These are phyloP conservation scores for Scedosporium apiospermum DNA, from an alignment of 2,329 filamentous ascomycete species.

Conservation along the genomic window DNA sequence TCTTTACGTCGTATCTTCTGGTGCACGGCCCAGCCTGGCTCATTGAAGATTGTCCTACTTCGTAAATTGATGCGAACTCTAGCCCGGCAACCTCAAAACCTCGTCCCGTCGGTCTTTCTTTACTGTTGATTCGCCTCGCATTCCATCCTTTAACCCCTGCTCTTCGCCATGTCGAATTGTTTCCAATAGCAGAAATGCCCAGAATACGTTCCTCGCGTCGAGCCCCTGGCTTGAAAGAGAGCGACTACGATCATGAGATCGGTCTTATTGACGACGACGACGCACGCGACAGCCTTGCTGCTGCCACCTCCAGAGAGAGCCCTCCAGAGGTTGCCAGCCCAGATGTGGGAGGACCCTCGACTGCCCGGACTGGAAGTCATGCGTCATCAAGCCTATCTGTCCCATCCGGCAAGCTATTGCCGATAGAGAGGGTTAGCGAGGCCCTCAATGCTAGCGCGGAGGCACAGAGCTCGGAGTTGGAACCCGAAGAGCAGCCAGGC, in stretches of 20 bases:
- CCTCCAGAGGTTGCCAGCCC: not conserved
- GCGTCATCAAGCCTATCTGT: not conserved
- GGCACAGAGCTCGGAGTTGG: not conserved
- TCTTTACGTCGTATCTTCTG: too few species aligned
- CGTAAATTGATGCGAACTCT: not conserved
- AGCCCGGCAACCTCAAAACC: not conserved
- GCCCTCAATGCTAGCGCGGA: not conserved
- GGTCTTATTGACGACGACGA: slow-evolving; percentile 50
- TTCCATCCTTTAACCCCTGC: not conserved
- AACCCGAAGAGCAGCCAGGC: not conserved
- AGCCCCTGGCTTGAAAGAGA: slow-evolving; percentile 42
- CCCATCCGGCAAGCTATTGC: not conserved
- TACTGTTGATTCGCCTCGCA: too few species aligned
- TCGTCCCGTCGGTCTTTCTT: not conserved
- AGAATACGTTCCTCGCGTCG: slow-evolving; percentile 37
- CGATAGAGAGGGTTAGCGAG: not conserved
- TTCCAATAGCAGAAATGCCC: slow-evolving; percentile 6
- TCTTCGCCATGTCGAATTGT: not conserved
- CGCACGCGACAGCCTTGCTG: slow-evolving; percentile 4
- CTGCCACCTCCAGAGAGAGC: not conserved
- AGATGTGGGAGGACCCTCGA: not conserved
- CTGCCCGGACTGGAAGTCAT: not conserved
- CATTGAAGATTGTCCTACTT: not conserved
- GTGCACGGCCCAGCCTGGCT: too few species aligned
- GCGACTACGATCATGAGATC: slow-evolving; percentile 64